These are phyloP conservation scores for Bjerkandera adusta DNA, from an alignment of 1,284 basidiomycete genomes.

Conservation along the genomic window DNA sequence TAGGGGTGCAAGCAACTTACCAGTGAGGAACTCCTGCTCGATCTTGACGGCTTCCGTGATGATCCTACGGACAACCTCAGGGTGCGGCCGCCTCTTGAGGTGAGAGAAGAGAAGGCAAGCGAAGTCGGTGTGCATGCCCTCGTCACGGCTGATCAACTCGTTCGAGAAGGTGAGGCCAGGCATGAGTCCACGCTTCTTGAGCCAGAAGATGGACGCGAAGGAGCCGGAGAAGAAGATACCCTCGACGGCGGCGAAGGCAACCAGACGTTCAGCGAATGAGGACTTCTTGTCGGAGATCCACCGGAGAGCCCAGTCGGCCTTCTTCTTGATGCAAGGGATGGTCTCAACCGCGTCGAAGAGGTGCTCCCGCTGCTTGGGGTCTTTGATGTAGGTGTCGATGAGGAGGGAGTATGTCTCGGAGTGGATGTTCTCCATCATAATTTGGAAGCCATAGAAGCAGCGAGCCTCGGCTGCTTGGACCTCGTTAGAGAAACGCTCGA, in stretches of 20 bases:
- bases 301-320: conserved; percentile 91
- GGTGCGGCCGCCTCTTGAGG: conserved; percentile 77
- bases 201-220: conserved; percentile 96
- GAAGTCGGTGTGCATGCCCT: conserved; percentile 98
- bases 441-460: conserved; percentile 99
- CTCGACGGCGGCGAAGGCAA: conserved; percentile 98
- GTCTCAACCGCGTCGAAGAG: conserved; percentile 96
- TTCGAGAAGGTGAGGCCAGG: conserved; percentile 97
- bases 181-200: conserved; percentile 99
- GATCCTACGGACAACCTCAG: conserved; percentile 68
- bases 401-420: conserved; percentile 98
- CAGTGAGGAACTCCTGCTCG: conserved; percentile 67
- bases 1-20: conserved; percentile 21
- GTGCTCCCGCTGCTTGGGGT: conserved; percentile 78
- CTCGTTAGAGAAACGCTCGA: conserved; percentile 94
- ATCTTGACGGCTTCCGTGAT: conserved; percentile 70
- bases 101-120: conserved; percentile 94
- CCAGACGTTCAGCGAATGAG: conserved; percentile 88
- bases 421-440: conserved; percentile 99
- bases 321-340: conserved; percentile 89
- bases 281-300: conserved; percentile 90
- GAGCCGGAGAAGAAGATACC: conserved; percentile 98
- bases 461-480: conserved; percentile 95
- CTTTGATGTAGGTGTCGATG: conserved; percentile 98
- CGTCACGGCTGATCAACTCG: conserved; percentile 95